Conservation (phyloP, 768 basidiomycete genomes). For the Termitomyces sp. region DNA sequence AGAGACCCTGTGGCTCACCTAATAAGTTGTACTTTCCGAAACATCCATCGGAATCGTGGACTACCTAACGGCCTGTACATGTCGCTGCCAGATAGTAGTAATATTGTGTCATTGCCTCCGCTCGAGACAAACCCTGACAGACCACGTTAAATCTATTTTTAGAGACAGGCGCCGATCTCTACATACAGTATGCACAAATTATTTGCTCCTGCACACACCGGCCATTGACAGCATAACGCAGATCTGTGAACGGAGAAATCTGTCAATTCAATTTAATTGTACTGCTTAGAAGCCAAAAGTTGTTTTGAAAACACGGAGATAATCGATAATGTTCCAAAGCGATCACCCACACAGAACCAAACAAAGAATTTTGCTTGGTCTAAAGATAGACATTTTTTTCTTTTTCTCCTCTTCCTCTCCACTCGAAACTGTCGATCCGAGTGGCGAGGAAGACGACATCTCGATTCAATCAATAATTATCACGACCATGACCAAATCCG, state of each 20-base stretch:
- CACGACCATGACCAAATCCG: slow-evolving; percentile 17
- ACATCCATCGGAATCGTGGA: slow-evolving; percentile 28
- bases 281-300: too few species aligned
- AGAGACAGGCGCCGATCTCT: not conserved
- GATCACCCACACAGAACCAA: slow-evolving; percentile 15
- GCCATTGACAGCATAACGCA: not conserved
- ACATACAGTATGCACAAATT: not conserved
- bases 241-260: too few species aligned
- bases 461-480: slow-evolving; percentile 14
- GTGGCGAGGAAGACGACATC: slow-evolving; percentile 44
- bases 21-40: not conserved
- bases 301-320: not conserved
- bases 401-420: slow-evolving; percentile 47
- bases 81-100: slow-evolving; percentile 32
- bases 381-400: slow-evolving; percentile 31
- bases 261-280: too few species aligned
- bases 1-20: slow-evolving; percentile 17
- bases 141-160: not conserved
- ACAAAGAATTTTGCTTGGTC: slow-evolving; percentile 33
- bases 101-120: not conserved
- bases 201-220: not conserved
- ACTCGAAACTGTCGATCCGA: slow-evolving; percentile 39
- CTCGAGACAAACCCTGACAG: not conserved
- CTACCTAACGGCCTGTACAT: too few species aligned
- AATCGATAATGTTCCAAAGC: not conserved